Evolutionary conservation across 768 basidiomycete species (phyloP).

Genomic region (Leucocoprinus leucothites): DNA sequence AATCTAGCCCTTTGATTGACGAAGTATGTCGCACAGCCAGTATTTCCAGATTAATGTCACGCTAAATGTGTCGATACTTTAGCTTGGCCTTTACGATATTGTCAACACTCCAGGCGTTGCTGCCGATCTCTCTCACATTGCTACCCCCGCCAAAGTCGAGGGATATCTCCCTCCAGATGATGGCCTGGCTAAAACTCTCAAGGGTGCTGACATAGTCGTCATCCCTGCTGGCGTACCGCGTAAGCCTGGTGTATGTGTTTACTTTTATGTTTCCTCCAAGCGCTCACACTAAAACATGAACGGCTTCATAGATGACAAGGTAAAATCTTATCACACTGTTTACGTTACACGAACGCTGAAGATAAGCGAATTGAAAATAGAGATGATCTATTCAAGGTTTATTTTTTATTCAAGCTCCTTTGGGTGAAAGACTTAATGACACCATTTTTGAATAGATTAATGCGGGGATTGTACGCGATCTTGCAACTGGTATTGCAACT

Average conservation of each 20-base stretch:
- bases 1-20: conserved; percentile 78
- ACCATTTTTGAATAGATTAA: conserved; percentile 65
- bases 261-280: conserved; percentile 5
- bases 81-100: conserved; percentile 94
- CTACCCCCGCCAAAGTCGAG: conserved; percentile 79
- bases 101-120: conserved; percentile 97
- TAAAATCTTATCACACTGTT: conserved; percentile 21
- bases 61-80: not conserved
- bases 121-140: conserved; percentile 91
- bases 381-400: conserved; percentile 94
- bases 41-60: not conserved
- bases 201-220: conserved; percentile 85
- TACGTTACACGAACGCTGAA: conserved; percentile 15
- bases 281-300: conserved; percentile 11
- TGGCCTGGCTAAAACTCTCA: conserved; percentile 78
- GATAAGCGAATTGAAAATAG: conserved; percentile 32
- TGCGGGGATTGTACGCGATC: conserved; percentile 92
- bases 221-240: conserved; percentile 97
- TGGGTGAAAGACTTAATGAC: not conserved
- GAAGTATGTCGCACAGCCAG: conserved; percentile 42
- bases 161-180: conserved; percentile 81
- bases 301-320: conserved; percentile 48
- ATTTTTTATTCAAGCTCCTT: conserved; percentile 10
- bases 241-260: conserved; percentile 79
- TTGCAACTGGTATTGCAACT: conserved; percentile 87